Base-by-base conservation (phyloP, 768 basidiomycete genomes). In the Hysterangium stoloniferum region DNA sequence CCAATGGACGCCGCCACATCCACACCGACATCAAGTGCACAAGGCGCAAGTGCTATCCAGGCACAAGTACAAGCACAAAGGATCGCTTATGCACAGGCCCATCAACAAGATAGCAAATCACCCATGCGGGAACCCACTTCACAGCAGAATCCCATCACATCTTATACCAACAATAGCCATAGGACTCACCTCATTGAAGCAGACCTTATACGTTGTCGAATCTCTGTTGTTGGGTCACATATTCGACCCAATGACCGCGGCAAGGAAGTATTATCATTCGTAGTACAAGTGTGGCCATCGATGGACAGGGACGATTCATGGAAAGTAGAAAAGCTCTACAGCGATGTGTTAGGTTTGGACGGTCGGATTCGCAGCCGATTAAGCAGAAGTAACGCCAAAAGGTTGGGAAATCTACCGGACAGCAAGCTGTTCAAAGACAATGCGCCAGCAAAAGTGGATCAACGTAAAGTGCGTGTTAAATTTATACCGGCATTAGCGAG, bases 391-490 rank as follows among this genome's bases (percentile, higher is more conserved):
- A 55, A 57, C 20, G 59, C 71, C 19, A 93, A 92, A 72, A 87
- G 79, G 67, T 81, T 98, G 42, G 81, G 73, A 17, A 73, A 67
- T 48, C 65, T 99, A 52, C 96, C 96, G 1, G 96, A 99, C 64
- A 88, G 89, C 22, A 86, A 84, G 65, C 71, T 96, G 7, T 97
- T 95, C 88, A 94, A 82, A 66, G 96, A 98, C 68, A 92, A 95
- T 64, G 93, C 94, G 0, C 95, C 95, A 27, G 90, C 89, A 25
- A 94, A 88, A 71, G 89, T 93, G 36, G 96, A 98, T 71, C 92
- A 95, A 66, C 72, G 95, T 56, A 98, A 97, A 74, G 92, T 88
- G 60, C 58, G 80, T 68, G 6, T 40, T 25, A 33, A 13, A 25
- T 6, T 19, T 19, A 54, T 42, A 33, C 27, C 25, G 25, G 12